Conservation (phyloP, 78 protist genomes). For the Mastigamoeba balamuthi region DNA sequence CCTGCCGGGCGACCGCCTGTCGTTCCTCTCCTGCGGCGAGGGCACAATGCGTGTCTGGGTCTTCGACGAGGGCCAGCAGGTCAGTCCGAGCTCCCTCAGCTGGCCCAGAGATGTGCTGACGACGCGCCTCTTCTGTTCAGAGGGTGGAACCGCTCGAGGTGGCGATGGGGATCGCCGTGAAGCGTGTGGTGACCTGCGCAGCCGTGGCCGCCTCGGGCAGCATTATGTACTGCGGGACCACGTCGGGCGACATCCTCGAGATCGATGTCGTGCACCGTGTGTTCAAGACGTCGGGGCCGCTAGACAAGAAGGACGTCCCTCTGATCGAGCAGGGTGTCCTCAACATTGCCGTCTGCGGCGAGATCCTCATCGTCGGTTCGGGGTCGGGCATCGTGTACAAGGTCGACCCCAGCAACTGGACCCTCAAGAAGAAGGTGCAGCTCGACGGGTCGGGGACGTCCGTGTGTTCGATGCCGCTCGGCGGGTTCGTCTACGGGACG, state of each 20-base stretch:
- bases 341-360: neutral
- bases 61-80: conserved; percentile 25
- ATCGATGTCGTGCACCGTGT: neutral
- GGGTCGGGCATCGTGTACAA: conserved; percentile 51
- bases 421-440: no score
- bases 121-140: no score
- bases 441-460: no score
- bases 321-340: conserved; percentile 10
- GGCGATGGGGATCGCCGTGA: conserved; percentile 7
- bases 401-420: no score
- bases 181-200: neutral
- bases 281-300: conserved; percentile 9
- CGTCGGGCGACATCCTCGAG: conserved; percentile 45
- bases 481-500: no score
- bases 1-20: neutral
- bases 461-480: no score
- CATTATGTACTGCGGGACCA: conserved; percentile 28
- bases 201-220: conserved; percentile 2
- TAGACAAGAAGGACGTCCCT: no score
- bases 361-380: conserved; percentile 1
- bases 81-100: conserved; percentile 15
- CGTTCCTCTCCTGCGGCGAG: conserved; percentile 31
- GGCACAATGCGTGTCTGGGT: conserved; percentile 32
- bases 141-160: no score
- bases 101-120: no score